Evolutionary conservation across 768 basidiomycete genomes (phyloP).

Genomic region (Calvatia gigantea): DNA sequence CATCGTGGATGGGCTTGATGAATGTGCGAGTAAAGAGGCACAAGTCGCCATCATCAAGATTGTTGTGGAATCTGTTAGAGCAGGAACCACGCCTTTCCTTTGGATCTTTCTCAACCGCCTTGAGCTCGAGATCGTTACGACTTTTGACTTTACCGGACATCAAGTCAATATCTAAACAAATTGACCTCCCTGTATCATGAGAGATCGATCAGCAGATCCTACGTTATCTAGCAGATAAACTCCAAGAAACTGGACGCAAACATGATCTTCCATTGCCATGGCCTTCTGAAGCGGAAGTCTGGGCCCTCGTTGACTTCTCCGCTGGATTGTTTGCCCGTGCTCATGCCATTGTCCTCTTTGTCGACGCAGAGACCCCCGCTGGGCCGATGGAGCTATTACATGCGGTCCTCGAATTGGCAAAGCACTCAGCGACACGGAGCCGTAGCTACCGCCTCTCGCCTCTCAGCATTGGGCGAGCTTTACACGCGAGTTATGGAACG

Average conservation of each 20-base stretch:
- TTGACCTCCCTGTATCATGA: constrained; percentile 9
- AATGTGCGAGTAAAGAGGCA: not conserved
- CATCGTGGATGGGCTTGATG: not conserved
- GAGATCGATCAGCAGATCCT: constrained; percentile 8
- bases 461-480: not conserved
- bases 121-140: constrained; percentile 2
- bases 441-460: not conserved
- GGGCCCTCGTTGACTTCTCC: constrained; percentile 3
- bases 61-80: not conserved
- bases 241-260: not conserved
- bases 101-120: not conserved
- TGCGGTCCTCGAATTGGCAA: not conserved
- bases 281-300: not conserved
- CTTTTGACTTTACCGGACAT: not conserved
- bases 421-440: not conserved
- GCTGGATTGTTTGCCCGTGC: constrained; percentile 4
- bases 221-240: constrained; percentile 3
- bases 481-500: not conserved
- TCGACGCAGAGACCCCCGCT: not conserved
- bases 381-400: not conserved
- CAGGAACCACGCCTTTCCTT: not conserved
- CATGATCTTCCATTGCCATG: not conserved
- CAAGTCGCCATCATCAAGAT: not conserved
- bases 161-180: not conserved
- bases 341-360: constrained; percentile 1